Evolutionary conservation across 345 rosid genomes (phyloP), one percentile per base, ranked within the genome.

Genomic region (Euclidium syriacum): DNA sequence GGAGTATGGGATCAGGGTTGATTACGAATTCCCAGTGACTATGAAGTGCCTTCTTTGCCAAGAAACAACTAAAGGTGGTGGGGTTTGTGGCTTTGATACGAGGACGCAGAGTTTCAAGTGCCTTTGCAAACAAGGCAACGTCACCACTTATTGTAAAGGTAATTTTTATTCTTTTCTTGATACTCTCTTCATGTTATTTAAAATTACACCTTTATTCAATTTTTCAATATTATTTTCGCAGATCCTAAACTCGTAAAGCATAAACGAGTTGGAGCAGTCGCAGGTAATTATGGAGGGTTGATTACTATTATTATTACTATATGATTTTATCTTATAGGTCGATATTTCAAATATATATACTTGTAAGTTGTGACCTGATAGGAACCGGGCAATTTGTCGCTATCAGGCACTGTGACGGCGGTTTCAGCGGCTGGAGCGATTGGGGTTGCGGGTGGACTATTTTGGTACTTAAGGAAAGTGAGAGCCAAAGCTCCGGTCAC

Each of bases 401-500:
- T 47, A 22, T 7, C 79, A 86, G 98, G 96, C 65, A 67, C 83
- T 4, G 85, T 84, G 36, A 82, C 81, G 0, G 94, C 73, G 57
- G 94, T 86, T 63, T 84, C 96, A 40, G 88, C 84, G 3, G 96
- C 87, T 8, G 86, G 89, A 57, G 87, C 65, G 15, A 11, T 89
- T 29, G 95, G 95, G 18, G 64, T 92, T 34, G 96, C 80, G 43
- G 95, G 83, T 25, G 87, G 87, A 6, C 43, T 89, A 14, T 65
- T 58, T 59, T 89, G 95, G 97, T 87, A 77, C 73, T 52, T 80
- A 69, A 86, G 65, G 80, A 88, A 85, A 80, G 82, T 82, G 65
- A 85, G 89, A 73, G 85, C 88, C 50, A 85, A 77, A 75, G 89
- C 86, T 57, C 90, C 95, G 0, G 85, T 88, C 11, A 91, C 98